Base-by-base conservation (phyloP, 352 stramenopile species). In the Globisporangium acanthophoron region DNA sequence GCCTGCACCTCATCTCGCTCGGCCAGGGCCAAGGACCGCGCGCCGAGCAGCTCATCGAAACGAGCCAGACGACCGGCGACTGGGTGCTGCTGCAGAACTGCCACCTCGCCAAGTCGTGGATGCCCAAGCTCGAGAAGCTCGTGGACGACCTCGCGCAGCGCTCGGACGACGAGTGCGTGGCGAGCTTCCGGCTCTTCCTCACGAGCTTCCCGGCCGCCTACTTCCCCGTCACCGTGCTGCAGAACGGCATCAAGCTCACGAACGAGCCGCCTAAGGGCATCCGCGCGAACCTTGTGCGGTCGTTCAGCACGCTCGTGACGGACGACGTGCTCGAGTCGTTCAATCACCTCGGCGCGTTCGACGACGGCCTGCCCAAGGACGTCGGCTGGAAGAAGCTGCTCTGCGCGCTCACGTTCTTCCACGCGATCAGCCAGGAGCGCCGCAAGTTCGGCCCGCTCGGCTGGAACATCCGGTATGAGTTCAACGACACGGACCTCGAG, bases 381-480 rank as follows among this genome's bases (percentile, higher is more conserved):
- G 55, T 67, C 8, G 82, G 76, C n/a, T 98, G 88, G 83, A 90
- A 97, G 39, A 96, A 94, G 48, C 62, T 98, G 29, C 73, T 97
- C 6, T 83, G 82, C 35, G 87, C 85, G 0, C 75, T 98, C 20
- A 81, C 81, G 6, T 97, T 98, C 59, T 98, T 98, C 70, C 94
- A 98, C 65, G 92, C 92, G 2, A 94, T 97, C 56, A 88, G 98
- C 39, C 87, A 98, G 70, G 94, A 98, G 66, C 73, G 94, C 29
- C 78, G 91, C 37, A 98, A 98, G 58, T 98, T 98, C 57, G 94
- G 93, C 0, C 75, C 94, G 16, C 71, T 98, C 1, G 94, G 94
- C 9, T 98, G 94, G 94, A 98, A 98, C 62, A 98, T 98, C 67
- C 83, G 83, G 54, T 98, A 98, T 63, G 94, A 97, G 53, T 98